phyloP scores from a whole-genome alignment of 2,329 filamentous ascomycete species.

The Ilyonectria sp. region DNA sequence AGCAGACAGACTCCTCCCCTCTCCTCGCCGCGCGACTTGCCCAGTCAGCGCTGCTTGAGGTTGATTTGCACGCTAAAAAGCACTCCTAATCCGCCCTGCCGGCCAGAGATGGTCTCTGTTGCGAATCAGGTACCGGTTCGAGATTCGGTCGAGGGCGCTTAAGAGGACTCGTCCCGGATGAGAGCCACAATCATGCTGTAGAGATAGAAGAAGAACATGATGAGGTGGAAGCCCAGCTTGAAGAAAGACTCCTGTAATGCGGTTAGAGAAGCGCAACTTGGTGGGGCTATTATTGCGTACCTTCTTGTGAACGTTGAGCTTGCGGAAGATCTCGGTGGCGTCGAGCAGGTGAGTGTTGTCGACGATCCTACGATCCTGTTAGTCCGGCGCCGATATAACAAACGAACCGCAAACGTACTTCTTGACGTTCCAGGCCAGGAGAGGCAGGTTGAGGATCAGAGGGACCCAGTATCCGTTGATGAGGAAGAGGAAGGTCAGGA shows the following conservation, averaged over 20 bases:
- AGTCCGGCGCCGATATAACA: slow-evolving; percentile 29
- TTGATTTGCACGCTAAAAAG: slow-evolving; percentile 17
- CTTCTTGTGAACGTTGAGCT: slow-evolving; percentile 99
- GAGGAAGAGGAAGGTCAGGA: slow-evolving; percentile 95
- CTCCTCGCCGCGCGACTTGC: slow-evolving; percentile 40
- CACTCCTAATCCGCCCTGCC: slow-evolving; percentile 31
- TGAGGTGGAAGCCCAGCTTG: slow-evolving; percentile 97
- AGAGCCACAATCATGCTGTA: slow-evolving; percentile 99
- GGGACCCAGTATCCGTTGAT: slow-evolving; percentile 99
- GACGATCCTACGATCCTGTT: slow-evolving; percentile 77
- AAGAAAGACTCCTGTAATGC: slow-evolving; percentile 90
- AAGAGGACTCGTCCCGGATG: slow-evolving; percentile 94
- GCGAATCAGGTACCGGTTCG: slow-evolving; percentile 26
- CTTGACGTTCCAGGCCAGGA: slow-evolving; percentile 95
- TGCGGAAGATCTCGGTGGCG: slow-evolving; percentile 99
- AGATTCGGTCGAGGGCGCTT: slow-evolving; percentile 56
- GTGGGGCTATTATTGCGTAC: slow-evolving; percentile 60
- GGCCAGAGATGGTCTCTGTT: slow-evolving; percentile 27
- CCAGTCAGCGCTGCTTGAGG: slow-evolving; percentile 33
- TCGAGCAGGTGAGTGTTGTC: slow-evolving; percentile 98
- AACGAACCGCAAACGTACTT: slow-evolving; percentile 78
- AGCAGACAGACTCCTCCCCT: slow-evolving; percentile 35
- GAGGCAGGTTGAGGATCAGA: slow-evolving; percentile 90
- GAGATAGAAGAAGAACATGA: slow-evolving; percentile 99
- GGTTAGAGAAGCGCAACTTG: slow-evolving; percentile 40